Conservation (phyloP, 2,329 filamentous ascomycete genomes). For the Aureobasidium sp. region DNA sequence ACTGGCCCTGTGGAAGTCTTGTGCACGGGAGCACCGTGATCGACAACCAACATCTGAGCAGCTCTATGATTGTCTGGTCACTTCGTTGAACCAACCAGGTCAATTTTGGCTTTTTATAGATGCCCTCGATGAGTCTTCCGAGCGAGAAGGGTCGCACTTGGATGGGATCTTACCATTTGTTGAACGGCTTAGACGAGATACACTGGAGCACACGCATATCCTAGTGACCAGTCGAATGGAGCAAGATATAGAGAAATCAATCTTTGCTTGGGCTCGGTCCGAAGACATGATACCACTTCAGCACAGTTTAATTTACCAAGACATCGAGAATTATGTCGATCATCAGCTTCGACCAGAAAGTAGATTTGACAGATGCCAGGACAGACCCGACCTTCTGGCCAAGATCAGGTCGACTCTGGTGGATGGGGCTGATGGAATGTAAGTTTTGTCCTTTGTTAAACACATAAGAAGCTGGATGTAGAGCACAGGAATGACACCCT, state of each 20-base stretch:
- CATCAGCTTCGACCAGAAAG: background rate
- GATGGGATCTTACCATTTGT: background rate
- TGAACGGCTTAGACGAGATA: background rate
- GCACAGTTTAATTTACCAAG: background rate
- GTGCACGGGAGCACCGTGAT: background rate
- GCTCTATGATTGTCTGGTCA: background rate
- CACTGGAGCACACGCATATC: background rate
- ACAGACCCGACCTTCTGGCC: background rate
- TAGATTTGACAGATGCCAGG: background rate
- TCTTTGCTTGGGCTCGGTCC: background rate
- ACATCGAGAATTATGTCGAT: background rate
- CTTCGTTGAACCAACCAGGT: background rate
- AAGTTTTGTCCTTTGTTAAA: background rate
- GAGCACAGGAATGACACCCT: background rate
- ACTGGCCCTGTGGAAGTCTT: background rate
- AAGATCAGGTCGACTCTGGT: background rate
- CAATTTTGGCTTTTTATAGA: background rate
- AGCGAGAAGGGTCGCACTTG: background rate
- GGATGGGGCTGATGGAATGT: background rate
- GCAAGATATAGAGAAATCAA: background rate
- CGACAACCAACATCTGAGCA: background rate
- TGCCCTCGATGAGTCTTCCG: background rate
- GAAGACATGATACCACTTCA: background rate
- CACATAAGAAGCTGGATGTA: no score
- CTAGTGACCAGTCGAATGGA: background rate